Conservation (phyloP, 164 flowering plant genomes). For the Saururus chinensis region DNA sequence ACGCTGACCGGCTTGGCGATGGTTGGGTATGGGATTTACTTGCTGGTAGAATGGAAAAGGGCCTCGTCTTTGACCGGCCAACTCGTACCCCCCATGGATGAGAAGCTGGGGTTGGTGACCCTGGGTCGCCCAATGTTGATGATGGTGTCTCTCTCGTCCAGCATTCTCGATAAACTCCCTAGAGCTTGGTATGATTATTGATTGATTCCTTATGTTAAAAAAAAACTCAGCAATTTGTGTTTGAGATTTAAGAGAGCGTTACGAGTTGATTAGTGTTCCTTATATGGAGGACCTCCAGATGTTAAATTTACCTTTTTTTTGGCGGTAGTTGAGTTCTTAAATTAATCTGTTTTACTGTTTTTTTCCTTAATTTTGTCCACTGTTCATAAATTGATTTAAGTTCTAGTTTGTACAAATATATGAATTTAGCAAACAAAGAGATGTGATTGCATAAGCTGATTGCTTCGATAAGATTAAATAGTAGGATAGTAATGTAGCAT, state of each 20-base stretch:
- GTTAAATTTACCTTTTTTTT: no score
- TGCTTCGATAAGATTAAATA: no score
- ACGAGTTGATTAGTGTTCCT: not conserved
- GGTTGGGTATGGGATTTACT: slow-evolving; percentile 91
- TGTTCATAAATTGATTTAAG: not conserved
- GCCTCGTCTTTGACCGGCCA: not conserved
- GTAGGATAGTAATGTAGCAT: no score
- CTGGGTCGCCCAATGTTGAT: slow-evolving; percentile 81
- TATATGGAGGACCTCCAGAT: not conserved
- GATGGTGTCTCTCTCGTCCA: slow-evolving; percentile 45
- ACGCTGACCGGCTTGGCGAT: slow-evolving; percentile 73
- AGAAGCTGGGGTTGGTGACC: slow-evolving; percentile 20
- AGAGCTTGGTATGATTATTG: slow-evolving; percentile 64
- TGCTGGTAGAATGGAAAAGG: slow-evolving; percentile 53
- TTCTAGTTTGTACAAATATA: no score
- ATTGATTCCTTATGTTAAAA: not conserved
- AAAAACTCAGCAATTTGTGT: not conserved
- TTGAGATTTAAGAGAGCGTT: not conserved
- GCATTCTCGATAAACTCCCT: slow-evolving; percentile 58
- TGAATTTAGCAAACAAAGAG: no score
- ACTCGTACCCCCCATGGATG: slow-evolving; percentile 1
- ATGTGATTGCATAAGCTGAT: no score
- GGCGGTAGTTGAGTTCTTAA: not conserved
- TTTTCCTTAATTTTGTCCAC: not conserved
- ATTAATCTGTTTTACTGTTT: not conserved